A percentile compares a stretch with the other conserved stretches of the same genome.
These are phyloP conservation scores for Lunularia cruciata DNA, from an alignment of 225 moss, liverwort and hornwort genomes.

Conservation along the genomic window DNA sequence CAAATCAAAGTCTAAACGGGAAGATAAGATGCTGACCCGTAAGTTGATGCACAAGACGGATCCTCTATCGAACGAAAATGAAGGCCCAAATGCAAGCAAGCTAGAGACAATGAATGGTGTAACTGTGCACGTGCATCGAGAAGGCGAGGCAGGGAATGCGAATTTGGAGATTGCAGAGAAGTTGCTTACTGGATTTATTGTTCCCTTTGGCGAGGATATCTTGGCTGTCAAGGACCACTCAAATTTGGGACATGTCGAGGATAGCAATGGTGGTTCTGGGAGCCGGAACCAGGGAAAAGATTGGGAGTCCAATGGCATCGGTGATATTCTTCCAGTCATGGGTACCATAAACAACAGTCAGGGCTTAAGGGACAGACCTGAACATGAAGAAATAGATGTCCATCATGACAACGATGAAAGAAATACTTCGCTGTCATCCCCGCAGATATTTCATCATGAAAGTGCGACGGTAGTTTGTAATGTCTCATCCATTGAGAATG, in stretches of 20 bases:
- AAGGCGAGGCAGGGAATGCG: not conserved
- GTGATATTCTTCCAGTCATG: not conserved
- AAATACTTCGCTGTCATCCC: not conserved
- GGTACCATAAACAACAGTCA: not conserved
- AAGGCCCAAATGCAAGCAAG: not conserved
- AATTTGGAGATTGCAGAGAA: not conserved
- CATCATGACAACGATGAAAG: not conserved
- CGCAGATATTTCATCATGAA: not conserved
- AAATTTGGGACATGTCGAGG: not conserved
- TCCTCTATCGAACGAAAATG: not conserved
- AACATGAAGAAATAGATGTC: not conserved
- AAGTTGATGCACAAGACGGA: not conserved
- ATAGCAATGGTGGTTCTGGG: not conserved
- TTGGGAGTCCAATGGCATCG: slow-evolving; percentile 6
- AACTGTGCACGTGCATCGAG: not conserved
- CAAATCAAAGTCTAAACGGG: not conserved
- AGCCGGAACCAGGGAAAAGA: slow-evolving; percentile 25
- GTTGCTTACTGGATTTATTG: not conserved
- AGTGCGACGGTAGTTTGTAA: not conserved
- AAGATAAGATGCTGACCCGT: not conserved
- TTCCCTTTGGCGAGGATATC: not conserved
- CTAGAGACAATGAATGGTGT: not conserved
- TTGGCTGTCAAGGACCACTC: not conserved
- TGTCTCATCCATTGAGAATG: not conserved
- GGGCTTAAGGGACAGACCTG: not conserved